Evolutionary conservation across 768 basidiomycete genomes (phyloP).

Genomic region (Neoboletus brunneissimus): DNA sequence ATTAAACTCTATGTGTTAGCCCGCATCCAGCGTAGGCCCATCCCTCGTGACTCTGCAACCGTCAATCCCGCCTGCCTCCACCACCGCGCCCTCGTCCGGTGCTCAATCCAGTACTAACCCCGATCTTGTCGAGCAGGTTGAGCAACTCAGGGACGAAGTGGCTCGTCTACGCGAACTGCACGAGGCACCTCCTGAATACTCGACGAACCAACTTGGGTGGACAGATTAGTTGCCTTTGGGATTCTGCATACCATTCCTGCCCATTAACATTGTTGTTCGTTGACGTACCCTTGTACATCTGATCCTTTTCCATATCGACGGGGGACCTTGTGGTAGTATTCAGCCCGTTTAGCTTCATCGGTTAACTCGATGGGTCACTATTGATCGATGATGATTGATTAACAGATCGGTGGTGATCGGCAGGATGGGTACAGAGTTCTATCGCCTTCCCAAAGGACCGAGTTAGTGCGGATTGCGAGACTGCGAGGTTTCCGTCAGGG

Average conservation of each 20-base stretch:
- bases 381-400: too few species aligned
- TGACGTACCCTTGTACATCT: background rate
- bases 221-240: background rate
- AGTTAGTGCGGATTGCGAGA: too few species aligned
- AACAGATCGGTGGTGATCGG: too few species aligned
- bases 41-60: background rate
- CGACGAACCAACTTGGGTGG: background rate
- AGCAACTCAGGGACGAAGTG: slow-evolving; percentile 4
- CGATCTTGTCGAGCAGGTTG: slow-evolving; percentile 4
- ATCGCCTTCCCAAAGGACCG: too few species aligned
- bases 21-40: background rate
- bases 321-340: background rate
- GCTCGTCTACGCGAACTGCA: slow-evolving; percentile 5
- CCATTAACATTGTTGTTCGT: background rate
- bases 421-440: too few species aligned
- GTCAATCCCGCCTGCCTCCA: background rate
- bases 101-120: background rate
- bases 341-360: too few species aligned
- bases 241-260: too few species aligned
- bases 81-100: background rate
- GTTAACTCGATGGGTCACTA: too few species aligned
- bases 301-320: background rate
- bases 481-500: too few species aligned
- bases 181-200: background rate
- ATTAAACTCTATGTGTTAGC: background rate